Base-by-base conservation (phyloP, 805 yeast genomes). In the Lachancea quebecensis region DNA sequence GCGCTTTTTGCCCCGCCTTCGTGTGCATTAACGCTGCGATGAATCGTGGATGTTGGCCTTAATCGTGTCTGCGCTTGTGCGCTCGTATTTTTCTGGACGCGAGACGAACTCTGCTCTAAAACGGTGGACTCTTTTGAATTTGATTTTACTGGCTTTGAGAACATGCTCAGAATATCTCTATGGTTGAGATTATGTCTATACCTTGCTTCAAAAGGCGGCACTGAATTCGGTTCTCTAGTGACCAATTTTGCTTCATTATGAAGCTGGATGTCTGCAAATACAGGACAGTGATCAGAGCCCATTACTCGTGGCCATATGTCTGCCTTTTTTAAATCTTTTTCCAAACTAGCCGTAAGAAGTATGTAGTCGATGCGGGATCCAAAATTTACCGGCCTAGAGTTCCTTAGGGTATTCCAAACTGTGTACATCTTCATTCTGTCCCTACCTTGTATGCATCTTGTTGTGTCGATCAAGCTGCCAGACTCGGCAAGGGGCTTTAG, bases 271-370 rank as follows among this genome's bases (percentile, higher is more conserved):
- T 88, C 97, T 1, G 88, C 73, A 57, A 62, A 88, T 0, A 88
- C 78, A 0, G 99, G 99, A 62, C 98, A 91, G 64, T 91, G 99
- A 61, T 91, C 99, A 0, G 96, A 87, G 0, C 99, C 99, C 60
- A 75, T 68, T 1, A 90, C 55, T 37, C 72, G 72, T 0, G 88
- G 82, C 74, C 85, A 74, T n/a, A 85, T 85, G 35, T 62, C 63
- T 0, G 79, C 73, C 37, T 70, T 62, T 2, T 57, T 49, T 1
- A 74, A 58, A 8, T 44, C 34, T 0, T 57, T 44, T 3, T 66
- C 54, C 39, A 83, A 49, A 0, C 51, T 53, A 8, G 64, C 50
- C 21, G 83, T 74, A 0, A 75, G 64, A 6, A 89, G 61, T 5
- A 91, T 80, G 52, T 82, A 74, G 61, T 91, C 99, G 18, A 91